phyloP scores from a whole-genome alignment of 257 asterid species.

The Penstemon eatonii region DNA sequence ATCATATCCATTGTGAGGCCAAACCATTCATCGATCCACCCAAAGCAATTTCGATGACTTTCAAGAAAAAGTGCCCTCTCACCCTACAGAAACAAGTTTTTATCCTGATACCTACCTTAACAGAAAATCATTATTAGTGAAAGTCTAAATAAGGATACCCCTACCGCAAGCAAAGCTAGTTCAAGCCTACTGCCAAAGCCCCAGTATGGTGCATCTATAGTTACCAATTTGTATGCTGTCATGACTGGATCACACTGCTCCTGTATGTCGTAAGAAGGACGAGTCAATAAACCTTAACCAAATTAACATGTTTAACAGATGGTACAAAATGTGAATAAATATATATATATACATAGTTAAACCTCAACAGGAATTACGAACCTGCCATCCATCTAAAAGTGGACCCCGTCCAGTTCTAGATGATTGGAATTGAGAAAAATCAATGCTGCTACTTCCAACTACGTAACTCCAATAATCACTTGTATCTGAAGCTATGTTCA shows the following conservation, averaged over 20 bases:
- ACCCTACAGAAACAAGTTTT: slow-evolving; percentile 47
- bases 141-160: slow-evolving; percentile 12
- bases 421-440: slow-evolving; percentile 69
- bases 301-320: too few relatives aligned
- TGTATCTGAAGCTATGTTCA: slow-evolving; percentile 64
- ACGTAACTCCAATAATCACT: slow-evolving; percentile 89
- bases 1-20: slow-evolving; percentile 65
- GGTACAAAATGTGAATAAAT: too few relatives aligned
- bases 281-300: slow-evolving; percentile 16
- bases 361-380: slow-evolving; percentile 30
- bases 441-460: slow-evolving; percentile 55
- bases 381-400: slow-evolving; percentile 86
- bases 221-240: slow-evolving; percentile 94
- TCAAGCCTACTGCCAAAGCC: slow-evolving; percentile 83
- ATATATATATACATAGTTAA: too few relatives aligned
- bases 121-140: not conserved
- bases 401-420: slow-evolving; percentile 83
- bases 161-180: slow-evolving; percentile 77
- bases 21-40: slow-evolving; percentile 92
- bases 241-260: slow-evolving; percentile 70
- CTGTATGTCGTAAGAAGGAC: slow-evolving; percentile 38
- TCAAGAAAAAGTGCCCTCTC: slow-evolving; percentile 88
- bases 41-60: slow-evolving; percentile 74
- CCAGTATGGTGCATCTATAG: slow-evolving; percentile 84
- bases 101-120: not conserved